Evolutionary conservation across 1,284 basidiomycete genomes (phyloP), one percentile per base, ranked within the genome.

Genomic region (Puccinia coronata): DNA sequence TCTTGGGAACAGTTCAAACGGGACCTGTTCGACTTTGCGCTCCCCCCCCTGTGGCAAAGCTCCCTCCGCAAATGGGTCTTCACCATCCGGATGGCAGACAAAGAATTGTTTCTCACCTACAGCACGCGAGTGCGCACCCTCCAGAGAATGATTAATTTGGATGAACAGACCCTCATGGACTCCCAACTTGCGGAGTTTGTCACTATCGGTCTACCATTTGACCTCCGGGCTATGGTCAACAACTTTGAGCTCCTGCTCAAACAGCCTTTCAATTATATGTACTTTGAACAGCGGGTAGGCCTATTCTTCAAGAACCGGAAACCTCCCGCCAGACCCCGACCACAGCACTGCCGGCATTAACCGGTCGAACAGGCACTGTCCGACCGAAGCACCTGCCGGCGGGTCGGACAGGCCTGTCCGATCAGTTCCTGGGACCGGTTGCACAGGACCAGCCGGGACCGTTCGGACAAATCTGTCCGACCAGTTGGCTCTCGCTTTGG

Each of bases 111-210:
- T 57, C 36, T 14, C 8, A 41, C 41, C 20, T 63, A 59, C n/a
- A 63, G 73, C 12, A 75, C 55, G 0, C 34, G 57, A 0, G 49
- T 57, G 8, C 18, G 55, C 8, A 59, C 55, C 5, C 34, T 63
- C 31, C 73, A 75, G 41, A 57, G 51, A 4, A 20, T 75, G 14
- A 14, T 75, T 8, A 75, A 75, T 31, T 59, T 59, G 31, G 47
- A 74, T 20, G 25, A 14, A 36, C 14, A 65, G 25, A 5, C 34
- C 2, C n/a, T 65, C 14, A n/a, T 5, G 4, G 55, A 57, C 25
- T 25, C 14, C 25, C 20, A 57, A 2, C n/a, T 57, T 8, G 71
- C 71, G 4, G 39, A 47, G 28, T 51, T n/a, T 25, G 49, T 55
- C 11, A 18, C 31, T 18, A 1, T 43, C 9, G 73, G 73, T 5